Evolutionary conservation across 805 yeast species (phyloP).

Genomic region (Metschnikowia similis): DNA sequence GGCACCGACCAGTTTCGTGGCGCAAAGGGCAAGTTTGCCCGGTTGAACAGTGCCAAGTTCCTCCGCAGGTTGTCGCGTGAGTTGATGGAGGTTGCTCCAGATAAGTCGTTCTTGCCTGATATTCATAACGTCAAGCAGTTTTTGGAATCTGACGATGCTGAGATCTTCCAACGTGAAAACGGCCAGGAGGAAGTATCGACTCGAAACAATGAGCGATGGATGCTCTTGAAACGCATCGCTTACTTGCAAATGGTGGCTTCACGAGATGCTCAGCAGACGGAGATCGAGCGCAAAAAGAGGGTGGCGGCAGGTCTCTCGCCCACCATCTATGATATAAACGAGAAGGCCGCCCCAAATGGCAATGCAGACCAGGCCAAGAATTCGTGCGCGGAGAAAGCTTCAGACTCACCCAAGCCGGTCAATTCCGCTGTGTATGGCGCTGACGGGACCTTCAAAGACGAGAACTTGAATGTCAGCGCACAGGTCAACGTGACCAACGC

Average conservation of each 20-base stretch:
- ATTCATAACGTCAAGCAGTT: constrained; percentile 54
- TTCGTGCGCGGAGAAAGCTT: neutral
- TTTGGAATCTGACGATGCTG: constrained; percentile 43
- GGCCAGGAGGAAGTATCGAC: constrained; percentile 35
- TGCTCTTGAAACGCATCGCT: constrained; percentile 62
- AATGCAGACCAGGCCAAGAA: neutral
- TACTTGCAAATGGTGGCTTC: constrained; percentile 66
- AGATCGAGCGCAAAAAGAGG: constrained; percentile 37
- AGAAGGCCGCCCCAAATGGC: neutral
- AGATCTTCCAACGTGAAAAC: constrained; percentile 34
- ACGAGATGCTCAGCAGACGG: constrained; percentile 38
- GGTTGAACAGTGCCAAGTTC: constrained; percentile 51
- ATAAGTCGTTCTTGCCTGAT: constrained; percentile 47
- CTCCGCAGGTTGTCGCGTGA: constrained; percentile 53
- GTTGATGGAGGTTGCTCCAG: constrained; percentile 35
- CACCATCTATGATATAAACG: constrained; percentile 1
- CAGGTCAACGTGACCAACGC: constrained; percentile 8
- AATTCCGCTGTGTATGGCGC: neutral
- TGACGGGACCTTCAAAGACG: neutral
- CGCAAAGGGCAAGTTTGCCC: constrained; percentile 43
- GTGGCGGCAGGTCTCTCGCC: constrained; percentile 28
- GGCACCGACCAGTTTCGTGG: constrained; percentile 65
- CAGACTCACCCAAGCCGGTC: neutral
- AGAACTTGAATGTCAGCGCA: constrained; percentile 5
- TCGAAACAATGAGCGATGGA: constrained; percentile 60